Evolutionary conservation across 176 grass and related monocot genomes (phyloP), one percentile per base, ranked within the genome.

Genomic region (Bothriochloa decipiens): DNA sequence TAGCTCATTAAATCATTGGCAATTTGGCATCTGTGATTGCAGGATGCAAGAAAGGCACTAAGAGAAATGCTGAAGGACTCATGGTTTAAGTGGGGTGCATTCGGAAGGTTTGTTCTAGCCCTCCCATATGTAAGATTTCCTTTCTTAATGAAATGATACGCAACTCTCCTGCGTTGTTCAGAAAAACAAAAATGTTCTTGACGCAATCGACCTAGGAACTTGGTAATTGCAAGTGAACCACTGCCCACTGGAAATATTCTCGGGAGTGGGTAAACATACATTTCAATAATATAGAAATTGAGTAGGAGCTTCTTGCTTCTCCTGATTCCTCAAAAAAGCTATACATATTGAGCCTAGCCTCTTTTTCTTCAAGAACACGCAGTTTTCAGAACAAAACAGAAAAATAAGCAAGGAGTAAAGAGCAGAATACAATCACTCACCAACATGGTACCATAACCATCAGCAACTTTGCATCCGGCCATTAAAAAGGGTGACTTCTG

Each of bases 381-480:
- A 78, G 61, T 39, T 72, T 78, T 68, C 7, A 66, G 25, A 49
- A 73, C 22, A 65, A 43, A 65, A 67, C 5, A 7, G 13, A 52
- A 67, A 36, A 66, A 52, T 29, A 61, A 71, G 1, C 8, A 47
- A 14, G 18, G 55, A 40, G 41, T 28, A 29, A 0, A 13, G 16
- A 55, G 37, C 29, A 80, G 62, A 58, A 73, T 86, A 83, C 72
- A 49, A 78, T 74, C 52, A 85, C 96, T 77, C 76, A 99, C 96
- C 96, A 99, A 78, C 93, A 99, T 94, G 75, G 84, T 94, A 84
- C 93, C 96, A 79, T 88, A 99, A 85, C 96, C 96, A 89, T 99
- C 91, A 26, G 96, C 96, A 84, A 99, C 96, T 74, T 96, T 99
- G 88, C 93, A 99, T 71, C 96, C 96, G 47, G 89, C 91, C 96